These are phyloP conservation scores for Dioscorea dumetorum DNA, from an alignment of 106 monocot genomes.

Conservation along the genomic window DNA sequence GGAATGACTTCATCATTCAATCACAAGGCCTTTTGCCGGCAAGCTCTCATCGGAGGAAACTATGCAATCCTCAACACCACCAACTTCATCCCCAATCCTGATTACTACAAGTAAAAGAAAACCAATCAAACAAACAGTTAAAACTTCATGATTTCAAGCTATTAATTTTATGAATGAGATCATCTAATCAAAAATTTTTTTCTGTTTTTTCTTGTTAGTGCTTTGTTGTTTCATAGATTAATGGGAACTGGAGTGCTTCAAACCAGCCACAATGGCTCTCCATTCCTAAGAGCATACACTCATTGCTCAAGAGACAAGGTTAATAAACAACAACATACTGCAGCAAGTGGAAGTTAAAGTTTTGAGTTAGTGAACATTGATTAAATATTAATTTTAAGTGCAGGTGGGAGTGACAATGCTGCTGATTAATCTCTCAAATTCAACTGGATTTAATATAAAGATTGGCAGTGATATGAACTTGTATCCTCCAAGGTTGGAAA, in stretches of 20 bases:
- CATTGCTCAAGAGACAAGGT: constrained; percentile 49
- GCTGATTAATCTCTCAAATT: constrained; percentile 33
- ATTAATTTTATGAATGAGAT: too few species aligned
- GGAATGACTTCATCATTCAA: constrained; percentile 24
- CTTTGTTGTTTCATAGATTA: constrained; percentile 29
- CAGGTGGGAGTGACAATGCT: constrained; percentile 30
- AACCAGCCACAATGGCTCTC: constrained; percentile 22
- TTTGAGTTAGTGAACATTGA: too few species aligned
- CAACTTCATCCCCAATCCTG: constrained; percentile 34
- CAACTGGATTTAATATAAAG: constrained; percentile 5
- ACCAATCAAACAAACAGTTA: too few species aligned
- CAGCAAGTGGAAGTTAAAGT: too few species aligned
- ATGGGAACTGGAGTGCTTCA: constrained; percentile 43
- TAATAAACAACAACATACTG: neutral
- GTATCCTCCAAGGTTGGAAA: neutral
- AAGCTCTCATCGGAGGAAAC: constrained; percentile 33
- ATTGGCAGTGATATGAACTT: constrained; percentile 10
- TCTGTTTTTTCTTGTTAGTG: constrained; percentile 16
- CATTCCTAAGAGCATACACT: constrained; percentile 48
- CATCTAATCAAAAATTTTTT: neutral
- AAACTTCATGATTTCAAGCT: too few species aligned
- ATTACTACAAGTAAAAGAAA: constrained; percentile 31
- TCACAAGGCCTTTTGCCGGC: constrained; percentile 27
- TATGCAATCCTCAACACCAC: constrained; percentile 28
- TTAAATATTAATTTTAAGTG: neutral